These are phyloP conservation scores for Cyberlindnera amylophila DNA, from an alignment of 805 yeast genomes.

Conservation along the genomic window DNA sequence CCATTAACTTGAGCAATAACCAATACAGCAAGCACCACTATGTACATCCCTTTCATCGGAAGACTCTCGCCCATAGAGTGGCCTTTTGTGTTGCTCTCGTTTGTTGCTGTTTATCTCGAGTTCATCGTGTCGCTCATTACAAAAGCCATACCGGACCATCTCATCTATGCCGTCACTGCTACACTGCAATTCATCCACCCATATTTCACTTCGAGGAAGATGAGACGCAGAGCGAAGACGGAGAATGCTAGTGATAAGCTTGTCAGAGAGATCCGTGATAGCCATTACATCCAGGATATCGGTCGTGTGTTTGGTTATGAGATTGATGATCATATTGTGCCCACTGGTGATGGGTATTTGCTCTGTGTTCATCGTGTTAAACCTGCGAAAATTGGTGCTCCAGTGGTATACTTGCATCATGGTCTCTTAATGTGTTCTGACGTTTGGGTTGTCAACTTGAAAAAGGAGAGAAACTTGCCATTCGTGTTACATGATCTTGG, in stretches of 20 bases:
- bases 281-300: slow-evolving; percentile 59
- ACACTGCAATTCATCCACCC: slow-evolving; percentile 17
- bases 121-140: slow-evolving; percentile 43
- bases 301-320: slow-evolving; percentile 64
- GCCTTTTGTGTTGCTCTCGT: slow-evolving; percentile 41
- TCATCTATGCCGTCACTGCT: slow-evolving; percentile 36
- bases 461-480: slow-evolving; percentile 59
- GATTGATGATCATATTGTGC: slow-evolving; percentile 72
- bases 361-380: slow-evolving; percentile 71
- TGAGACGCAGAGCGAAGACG: not conserved
- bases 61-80: slow-evolving; percentile 47
- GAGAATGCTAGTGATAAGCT: slow-evolving; percentile 16
- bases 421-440: slow-evolving; percentile 90
- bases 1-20: not conserved
- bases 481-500: slow-evolving; percentile 75
- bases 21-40: not conserved
- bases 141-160: slow-evolving; percentile 39
- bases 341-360: slow-evolving; percentile 73
- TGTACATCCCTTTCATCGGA: slow-evolving; percentile 39
- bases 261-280: slow-evolving; percentile 33
- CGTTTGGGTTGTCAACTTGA: slow-evolving; percentile 58
- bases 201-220: not conserved
- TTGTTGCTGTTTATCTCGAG: slow-evolving; percentile 48
- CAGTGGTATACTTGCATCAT: slow-evolving; percentile 82
- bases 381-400: slow-evolving; percentile 31